Base-by-base conservation (phyloP, 2,329 filamentous ascomycete genomes). In the Diplocarpon rosae region DNA sequence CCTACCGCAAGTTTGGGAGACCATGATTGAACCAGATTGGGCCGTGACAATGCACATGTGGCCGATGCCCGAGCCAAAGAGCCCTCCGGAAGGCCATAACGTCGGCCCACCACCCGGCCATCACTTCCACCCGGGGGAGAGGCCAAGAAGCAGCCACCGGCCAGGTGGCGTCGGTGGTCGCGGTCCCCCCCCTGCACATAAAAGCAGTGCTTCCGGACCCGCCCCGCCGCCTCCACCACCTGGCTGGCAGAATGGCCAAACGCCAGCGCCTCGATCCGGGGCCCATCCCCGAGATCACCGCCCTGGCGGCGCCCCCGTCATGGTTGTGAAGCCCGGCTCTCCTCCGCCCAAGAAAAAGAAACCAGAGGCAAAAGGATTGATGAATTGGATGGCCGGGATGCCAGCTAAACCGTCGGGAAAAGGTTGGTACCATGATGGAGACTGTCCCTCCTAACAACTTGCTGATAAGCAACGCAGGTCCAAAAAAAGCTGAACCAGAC, bases 1-100 rank as follows among this genome's bases (percentile, higher is more conserved):
- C 56, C 75, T 92, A 33, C 83, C 85, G 5, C 72, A 79, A 46
- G 77, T 90, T 12, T 92, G 85, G 85, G 85, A 89, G 53, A 84
- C 80, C 55, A 81, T 86, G 36, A 70, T 92, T 41, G 74, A 90
- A 62, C 85, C 85, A 1, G 85, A 89, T 60, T 84, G 79, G 80
- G 67, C 72, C 35, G 72, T 83, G 50, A 79, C 75, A 2, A 82
- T 83, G 78, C 75, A 76, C 56, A 75, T 79, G 70, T 79, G 75
- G 76, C 75, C 75, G 9, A 70, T 77, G 54, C 72, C 73, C 11
- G 73, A 76, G 43, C 58, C 46, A 20, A 52, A 44, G 34, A 40
- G 16, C 15, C 45, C 47, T 12, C 30, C 30, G 4, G 11, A 12
- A 9, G 30, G 11, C 30, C 4, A 14, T 9, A 14, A 12, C 30